Evolutionary conservation across 1,284 basidiomycete genomes (phyloP).

Genomic region (Papiliotrema laurentii): DNA sequence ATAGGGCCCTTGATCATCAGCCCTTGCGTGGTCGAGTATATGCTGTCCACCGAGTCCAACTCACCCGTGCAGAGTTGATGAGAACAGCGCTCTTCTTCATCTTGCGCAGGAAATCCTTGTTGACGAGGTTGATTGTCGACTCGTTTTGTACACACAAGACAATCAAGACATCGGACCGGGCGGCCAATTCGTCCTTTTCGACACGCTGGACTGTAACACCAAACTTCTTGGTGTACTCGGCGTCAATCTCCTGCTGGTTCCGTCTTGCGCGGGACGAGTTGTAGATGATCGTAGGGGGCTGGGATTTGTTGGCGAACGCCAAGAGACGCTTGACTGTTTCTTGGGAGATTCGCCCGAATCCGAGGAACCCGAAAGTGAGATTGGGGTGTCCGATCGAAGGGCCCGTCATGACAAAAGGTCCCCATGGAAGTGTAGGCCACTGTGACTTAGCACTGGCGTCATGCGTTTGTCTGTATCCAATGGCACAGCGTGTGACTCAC

Average conservation of each 20-base stretch:
- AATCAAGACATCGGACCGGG: conserved; percentile 72
- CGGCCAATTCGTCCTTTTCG: conserved; percentile 63
- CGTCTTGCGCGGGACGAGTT: conserved; percentile 31
- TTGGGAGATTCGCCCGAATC: conserved; percentile 88
- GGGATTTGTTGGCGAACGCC: conserved; percentile 58
- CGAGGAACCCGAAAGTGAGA: conserved; percentile 77
- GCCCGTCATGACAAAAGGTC: conserved; percentile 57
- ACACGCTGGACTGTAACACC: conserved; percentile 60
- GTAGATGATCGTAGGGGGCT: conserved; percentile 35
- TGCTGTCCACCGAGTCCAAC: conserved; percentile 2
- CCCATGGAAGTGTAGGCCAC: conserved; percentile 68
- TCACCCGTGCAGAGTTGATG: conserved; percentile 74
- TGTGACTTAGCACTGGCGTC: conserved; percentile 16
- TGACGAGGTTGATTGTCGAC: conserved; percentile 67
- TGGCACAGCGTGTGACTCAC: conserved; percentile 47
- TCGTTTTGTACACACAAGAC: conserved; percentile 75
- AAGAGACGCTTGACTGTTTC: conserved; percentile 69
- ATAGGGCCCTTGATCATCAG: conserved; percentile 53
- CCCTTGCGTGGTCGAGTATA: not conserved
- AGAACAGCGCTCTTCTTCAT: conserved; percentile 82
- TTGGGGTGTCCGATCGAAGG: conserved; percentile 51
- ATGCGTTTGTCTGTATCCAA: not conserved
- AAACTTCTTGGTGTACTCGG: conserved; percentile 52
- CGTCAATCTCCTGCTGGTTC: conserved; percentile 54
- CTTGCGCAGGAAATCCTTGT: conserved; percentile 63